phyloP scores from a whole-genome alignment of 73 alveolate species.

The Chromera velia region DNA sequence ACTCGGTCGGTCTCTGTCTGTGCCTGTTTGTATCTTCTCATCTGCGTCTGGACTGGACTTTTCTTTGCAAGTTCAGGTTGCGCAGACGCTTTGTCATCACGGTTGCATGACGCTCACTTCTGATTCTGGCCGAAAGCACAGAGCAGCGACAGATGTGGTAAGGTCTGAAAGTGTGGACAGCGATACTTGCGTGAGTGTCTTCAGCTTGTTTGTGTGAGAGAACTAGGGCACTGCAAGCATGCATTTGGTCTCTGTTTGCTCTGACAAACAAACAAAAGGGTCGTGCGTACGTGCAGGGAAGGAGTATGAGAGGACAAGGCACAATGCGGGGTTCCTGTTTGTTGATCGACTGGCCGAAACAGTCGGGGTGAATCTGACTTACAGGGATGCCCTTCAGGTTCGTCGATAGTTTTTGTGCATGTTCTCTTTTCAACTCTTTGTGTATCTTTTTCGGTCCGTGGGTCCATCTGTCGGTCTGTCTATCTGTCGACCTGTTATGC shows the following conservation, averaged over 20 bases:
- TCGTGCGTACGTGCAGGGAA: too few relatives aligned
- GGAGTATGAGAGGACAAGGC: too few relatives aligned
- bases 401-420: too few relatives aligned
- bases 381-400: too few relatives aligned
- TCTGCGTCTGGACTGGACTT: background rate
- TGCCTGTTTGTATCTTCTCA: background rate
- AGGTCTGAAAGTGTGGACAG: background rate
- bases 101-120: background rate
- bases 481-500: background rate
- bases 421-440: background rate
- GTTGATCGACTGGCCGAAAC: background rate
- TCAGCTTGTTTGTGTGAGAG: too few relatives aligned
- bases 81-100: background rate
- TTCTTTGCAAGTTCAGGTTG: background rate
- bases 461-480: background rate
- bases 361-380: background rate
- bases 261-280: too few relatives aligned
- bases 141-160: background rate
- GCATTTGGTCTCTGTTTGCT: too few relatives aligned
- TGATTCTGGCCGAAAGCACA: background rate
- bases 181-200: background rate
- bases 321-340: too few relatives aligned
- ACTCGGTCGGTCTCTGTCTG: constrained; percentile 4
- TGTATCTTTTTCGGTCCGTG: background rate
- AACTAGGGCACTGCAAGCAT: too few relatives aligned